Base-by-base conservation (phyloP, 2,329 filamentous ascomycete genomes). In the Diatrype stigma region DNA sequence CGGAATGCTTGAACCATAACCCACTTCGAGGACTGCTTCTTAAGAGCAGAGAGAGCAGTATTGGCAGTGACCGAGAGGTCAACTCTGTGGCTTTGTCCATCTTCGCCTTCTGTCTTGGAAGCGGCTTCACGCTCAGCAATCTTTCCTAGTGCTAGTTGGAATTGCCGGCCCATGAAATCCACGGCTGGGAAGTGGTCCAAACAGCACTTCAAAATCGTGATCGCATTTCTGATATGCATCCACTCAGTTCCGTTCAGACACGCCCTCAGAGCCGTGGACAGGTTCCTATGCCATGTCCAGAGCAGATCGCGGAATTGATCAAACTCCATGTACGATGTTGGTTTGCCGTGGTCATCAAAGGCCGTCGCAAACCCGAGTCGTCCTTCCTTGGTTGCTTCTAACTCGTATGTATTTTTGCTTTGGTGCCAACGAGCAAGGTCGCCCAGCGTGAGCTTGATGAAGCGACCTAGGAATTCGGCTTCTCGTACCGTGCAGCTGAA, bases 201-300 rank as follows among this genome's bases (percentile, higher is more conserved):
- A 45, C 96, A 79, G 11, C 83, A 80, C 66, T 94, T 95, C 52
- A 99, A 77, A 3, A 97, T 79, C 51, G 88, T 94, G 59, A 97
- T 95, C 42, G 91, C 90, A 66, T 99, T 99, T 50, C 93, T 86
- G 65, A 97, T 96, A 68, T 96, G 92, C 87, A 96, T 96, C 81
- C 94, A 99, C 70, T 97, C 93, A 30, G 82, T 85, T 26, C 87
- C 86, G 17, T 84, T 83, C 45, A 99, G 78, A 66, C 93, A 96
- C 35, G 81, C 80, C 66, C 91, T 92, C 49, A 99, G 75, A 2
- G 93, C 90, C 46, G 76, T 81, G 60, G 87, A 88, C 42, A 99
- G 73, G 56, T 88, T 84, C 61, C 87, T 85, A 69, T 99, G 95
- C 91, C 93, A 97, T 60, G 89, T 88, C 74, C 88, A 94, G 30